These are phyloP conservation scores for Gaultheria prostrata DNA, from an alignment of 148 eudicot genomes.

Conservation along the genomic window DNA sequence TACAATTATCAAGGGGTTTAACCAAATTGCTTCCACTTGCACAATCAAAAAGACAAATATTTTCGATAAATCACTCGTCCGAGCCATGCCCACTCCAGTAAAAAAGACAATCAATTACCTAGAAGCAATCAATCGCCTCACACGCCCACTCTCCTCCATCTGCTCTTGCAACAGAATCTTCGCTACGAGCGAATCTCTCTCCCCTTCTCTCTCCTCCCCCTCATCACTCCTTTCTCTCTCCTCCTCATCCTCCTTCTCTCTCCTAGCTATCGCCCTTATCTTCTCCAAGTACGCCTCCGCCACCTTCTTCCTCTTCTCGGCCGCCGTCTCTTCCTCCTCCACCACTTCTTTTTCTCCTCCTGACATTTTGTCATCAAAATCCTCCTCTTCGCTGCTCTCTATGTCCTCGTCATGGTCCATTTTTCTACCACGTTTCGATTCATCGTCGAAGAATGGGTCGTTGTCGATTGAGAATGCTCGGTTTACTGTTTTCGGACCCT, in stretches of 20 bases:
- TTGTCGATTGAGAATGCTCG: constrained; percentile 19
- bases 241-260: constrained; percentile 34
- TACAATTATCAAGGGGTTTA: background rate
- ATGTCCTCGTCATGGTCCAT: constrained; percentile 37
- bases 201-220: constrained; percentile 40
- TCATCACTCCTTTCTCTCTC: constrained; percentile 32
- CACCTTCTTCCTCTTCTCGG: constrained; percentile 39
- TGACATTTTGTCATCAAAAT: background rate
- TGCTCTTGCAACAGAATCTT: constrained; percentile 67
- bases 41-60: background rate
- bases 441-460: constrained; percentile 39
- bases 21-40: background rate
- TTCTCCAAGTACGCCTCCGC: constrained; percentile 31
- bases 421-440: constrained; percentile 32
- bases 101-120: constrained; percentile 33
- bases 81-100: background rate
- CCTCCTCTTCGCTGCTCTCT: constrained; percentile 37
- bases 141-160: constrained; percentile 83
- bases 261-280: constrained; percentile 24
- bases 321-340: constrained; percentile 42
- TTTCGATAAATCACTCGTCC: too few relatives aligned
- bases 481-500: constrained; percentile 16
- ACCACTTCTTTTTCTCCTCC: constrained; percentile 21
- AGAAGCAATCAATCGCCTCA: constrained; percentile 61
- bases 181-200: constrained; percentile 60